Conservation (phyloP, 106 monocot genomes). For the Phalaenopsis equestris region DNA sequence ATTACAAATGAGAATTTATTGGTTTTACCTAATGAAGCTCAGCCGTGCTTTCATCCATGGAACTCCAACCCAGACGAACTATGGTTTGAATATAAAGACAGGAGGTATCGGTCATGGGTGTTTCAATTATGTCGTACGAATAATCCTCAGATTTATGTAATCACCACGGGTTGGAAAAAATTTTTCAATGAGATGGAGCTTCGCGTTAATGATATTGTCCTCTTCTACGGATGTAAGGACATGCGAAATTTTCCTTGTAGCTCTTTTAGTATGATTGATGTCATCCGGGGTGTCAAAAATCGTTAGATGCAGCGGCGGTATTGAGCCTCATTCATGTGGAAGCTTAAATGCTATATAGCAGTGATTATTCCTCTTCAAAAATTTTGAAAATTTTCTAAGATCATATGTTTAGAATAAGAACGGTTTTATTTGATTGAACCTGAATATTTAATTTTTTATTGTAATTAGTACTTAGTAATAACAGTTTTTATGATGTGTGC, state of each 20-base stretch:
- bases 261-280: constrained; percentile 29
- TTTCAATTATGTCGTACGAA: constrained; percentile 60
- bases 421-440: too few species aligned
- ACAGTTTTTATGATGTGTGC: too few species aligned
- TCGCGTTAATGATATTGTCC: constrained; percentile 23
- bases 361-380: too few species aligned
- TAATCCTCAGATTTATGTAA: constrained; percentile 65
- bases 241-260: constrained; percentile 1
- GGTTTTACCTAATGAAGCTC: constrained; percentile 55
- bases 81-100: constrained; percentile 35
- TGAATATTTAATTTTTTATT: too few species aligned
- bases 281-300: background rate
- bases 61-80: constrained; percentile 13
- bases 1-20: constrained; percentile 39
- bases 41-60: constrained; percentile 25
- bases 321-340: too few species aligned
- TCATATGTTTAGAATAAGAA: too few species aligned
- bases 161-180: constrained; percentile 64
- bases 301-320: too few species aligned
- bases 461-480: too few species aligned
- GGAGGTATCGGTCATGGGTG: constrained; percentile 18
- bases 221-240: constrained; percentile 36
- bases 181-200: constrained; percentile 44
- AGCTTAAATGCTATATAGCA: too few species aligned
- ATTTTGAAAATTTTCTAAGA: too few species aligned